Conservation (phyloP, 345 rosid species). For the Ailanthus altissimus region DNA sequence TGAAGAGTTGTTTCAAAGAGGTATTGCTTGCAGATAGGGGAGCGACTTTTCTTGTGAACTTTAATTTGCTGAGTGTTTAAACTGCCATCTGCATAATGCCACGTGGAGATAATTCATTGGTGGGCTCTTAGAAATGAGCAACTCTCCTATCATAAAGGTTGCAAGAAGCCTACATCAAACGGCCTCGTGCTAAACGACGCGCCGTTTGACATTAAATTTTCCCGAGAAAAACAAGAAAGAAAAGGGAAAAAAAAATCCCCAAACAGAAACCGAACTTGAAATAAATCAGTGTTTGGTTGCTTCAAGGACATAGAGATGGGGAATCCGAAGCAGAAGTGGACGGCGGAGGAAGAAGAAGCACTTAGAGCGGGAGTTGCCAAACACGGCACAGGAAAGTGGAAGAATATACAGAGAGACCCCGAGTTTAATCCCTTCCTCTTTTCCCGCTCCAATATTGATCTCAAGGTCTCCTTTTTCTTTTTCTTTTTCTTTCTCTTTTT, state of each 20-base stretch:
- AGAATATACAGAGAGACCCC: slow-evolving; percentile 62
- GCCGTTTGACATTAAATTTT: neutral
- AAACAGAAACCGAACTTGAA: slow-evolving; percentile 3
- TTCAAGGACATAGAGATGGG: slow-evolving; percentile 41
- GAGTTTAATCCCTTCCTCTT: slow-evolving; percentile 54
- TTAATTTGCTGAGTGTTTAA: slow-evolving; percentile 25
- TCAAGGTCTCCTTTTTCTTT: slow-evolving; percentile 54
- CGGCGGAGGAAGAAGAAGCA: slow-evolving; percentile 74
- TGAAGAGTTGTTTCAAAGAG: neutral
- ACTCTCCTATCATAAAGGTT: neutral
- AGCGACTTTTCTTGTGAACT: slow-evolving; percentile 21
- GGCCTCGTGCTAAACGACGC: neutral
- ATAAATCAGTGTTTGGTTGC: neutral
- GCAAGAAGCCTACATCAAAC: neutral
- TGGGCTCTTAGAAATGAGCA: neutral
- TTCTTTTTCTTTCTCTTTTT: too few relatives aligned
- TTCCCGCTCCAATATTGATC: slow-evolving; percentile 75
- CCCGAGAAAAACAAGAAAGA: neutral
- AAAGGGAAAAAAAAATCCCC: too few relatives aligned
- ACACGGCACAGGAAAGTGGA: slow-evolving; percentile 82
- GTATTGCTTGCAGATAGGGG: slow-evolving; percentile 25
- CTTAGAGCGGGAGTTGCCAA: slow-evolving; percentile 66
- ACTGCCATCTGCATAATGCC: slow-evolving; percentile 19
- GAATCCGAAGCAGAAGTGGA: slow-evolving; percentile 75
- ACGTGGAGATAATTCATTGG: slow-evolving; percentile 28